Percentiles rank a stretch among this genome's conserved stretches.
These are phyloP conservation scores for Penicillium sclerotiorum DNA, from an alignment of 2,329 filamentous ascomycete species.

Conservation along the genomic window DNA sequence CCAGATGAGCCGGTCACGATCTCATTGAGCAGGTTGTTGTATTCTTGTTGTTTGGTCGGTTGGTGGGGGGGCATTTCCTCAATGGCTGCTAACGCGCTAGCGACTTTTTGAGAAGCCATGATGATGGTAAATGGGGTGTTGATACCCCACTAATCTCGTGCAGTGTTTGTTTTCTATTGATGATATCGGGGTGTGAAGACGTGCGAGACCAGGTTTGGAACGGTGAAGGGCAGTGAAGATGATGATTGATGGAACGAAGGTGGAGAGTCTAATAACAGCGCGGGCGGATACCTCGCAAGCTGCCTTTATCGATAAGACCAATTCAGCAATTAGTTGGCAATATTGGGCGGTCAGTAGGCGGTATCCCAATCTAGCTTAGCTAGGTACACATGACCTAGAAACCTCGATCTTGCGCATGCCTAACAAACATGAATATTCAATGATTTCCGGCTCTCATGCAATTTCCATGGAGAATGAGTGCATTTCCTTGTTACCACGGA, in stretches of 20 bases:
- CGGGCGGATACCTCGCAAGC: no score
- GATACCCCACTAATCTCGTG: no score
- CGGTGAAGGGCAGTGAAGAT: background rate
- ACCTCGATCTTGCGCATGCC: no score
- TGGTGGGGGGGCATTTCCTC: constrained; percentile 52
- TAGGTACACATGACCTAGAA: no score
- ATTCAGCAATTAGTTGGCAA: no score
- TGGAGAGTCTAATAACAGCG: background rate
- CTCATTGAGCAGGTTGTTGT: constrained; percentile 60
- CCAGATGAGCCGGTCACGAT: constrained; percentile 53
- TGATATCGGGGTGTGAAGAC: background rate
- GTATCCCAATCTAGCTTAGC: no score
- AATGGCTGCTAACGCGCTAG: constrained; percentile 52
- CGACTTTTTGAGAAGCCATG: constrained; percentile 56
- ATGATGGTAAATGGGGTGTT: background rate
- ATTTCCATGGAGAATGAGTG: no score
- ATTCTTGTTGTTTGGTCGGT: constrained; percentile 57
- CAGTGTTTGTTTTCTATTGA: no score
- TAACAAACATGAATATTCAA: no score
- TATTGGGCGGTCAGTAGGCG: no score
- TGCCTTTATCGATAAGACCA: background rate
- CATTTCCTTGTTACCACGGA: no score
- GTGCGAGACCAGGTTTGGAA: background rate
- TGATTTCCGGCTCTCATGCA: no score
- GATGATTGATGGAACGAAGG: background rate